A percentile compares a stretch with the other conserved stretches of the same genome.
Evolutionary conservation across 192 early-diverging fungal species (phyloP).

Genomic region (Mortierella claussenii): DNA sequence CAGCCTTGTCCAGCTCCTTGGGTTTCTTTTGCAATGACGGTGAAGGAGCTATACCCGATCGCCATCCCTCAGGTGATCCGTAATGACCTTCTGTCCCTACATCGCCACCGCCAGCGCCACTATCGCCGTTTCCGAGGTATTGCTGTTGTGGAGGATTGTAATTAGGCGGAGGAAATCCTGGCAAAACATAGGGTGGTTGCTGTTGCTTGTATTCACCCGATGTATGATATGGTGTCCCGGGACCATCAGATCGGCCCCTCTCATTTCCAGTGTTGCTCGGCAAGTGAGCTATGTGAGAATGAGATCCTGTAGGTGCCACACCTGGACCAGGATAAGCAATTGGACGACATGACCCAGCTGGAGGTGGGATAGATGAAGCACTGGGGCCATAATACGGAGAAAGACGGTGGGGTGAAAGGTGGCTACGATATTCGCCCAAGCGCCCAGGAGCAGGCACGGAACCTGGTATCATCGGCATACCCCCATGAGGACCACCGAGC

Average conservation of each 20-base stretch:
- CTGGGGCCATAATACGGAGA: conserved; percentile 6
- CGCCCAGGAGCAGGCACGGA: conserved; percentile 9
- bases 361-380: background rate
- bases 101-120: background rate
- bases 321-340: conserved; percentile 5
- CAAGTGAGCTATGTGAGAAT: too few species aligned
- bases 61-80: conserved; percentile 24
- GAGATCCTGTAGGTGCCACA: conserved; percentile 6
- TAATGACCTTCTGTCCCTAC: conserved; percentile 8
- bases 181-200: conserved; percentile 18
- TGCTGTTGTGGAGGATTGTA: too few species aligned
- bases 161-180: conserved; percentile 16
- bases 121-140: too few species aligned
- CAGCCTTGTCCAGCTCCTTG: conserved; percentile 60
- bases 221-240: conserved; percentile 13
- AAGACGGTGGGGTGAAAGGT: too few species aligned
- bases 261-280: too few species aligned
- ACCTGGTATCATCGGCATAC: conserved; percentile 1
- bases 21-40: conserved; percentile 55
- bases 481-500: conserved; percentile 14
- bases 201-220: conserved; percentile 13
- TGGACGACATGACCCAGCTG: conserved; percentile 18
- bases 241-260: too few species aligned
- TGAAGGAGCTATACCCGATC: background rate
- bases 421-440: background rate